Percentiles rank a stretch among this genome's conserved stretches.
Conservation (phyloP, 257 asterid species). For the Osmanthus fragrans region DNA sequence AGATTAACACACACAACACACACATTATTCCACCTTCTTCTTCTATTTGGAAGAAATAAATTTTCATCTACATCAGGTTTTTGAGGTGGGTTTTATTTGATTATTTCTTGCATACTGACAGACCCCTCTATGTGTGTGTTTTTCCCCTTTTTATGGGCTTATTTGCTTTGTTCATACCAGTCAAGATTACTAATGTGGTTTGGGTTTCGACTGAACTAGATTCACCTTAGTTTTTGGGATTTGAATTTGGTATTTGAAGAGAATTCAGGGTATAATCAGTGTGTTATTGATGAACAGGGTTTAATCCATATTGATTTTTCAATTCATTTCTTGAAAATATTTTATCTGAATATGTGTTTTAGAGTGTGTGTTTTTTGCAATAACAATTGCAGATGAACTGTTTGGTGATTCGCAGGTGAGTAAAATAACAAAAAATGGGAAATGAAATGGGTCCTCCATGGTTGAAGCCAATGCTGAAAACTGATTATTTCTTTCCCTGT, state of each 20-base stretch:
- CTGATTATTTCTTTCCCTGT: constrained; percentile 54
- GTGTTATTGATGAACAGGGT: neutral
- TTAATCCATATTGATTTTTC: neutral
- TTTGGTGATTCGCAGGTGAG: constrained; percentile 38
- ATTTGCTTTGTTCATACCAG: neutral
- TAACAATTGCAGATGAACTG: neutral
- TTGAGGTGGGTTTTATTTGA: constrained; percentile 12
- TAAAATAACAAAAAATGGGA: constrained; percentile 32
- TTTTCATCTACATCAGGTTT: neutral
- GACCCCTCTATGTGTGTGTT: neutral
- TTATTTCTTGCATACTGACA: neutral
- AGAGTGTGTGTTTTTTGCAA: neutral
- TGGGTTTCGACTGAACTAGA: constrained; percentile 11
- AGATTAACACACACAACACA: constrained; percentile 15
- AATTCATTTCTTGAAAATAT: neutral
- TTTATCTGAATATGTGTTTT: neutral
- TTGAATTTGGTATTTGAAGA: constrained; percentile 29
- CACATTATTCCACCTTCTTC: neutral
- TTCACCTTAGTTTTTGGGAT: constrained; percentile 29
- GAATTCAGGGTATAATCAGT: neutral
- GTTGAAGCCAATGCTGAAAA: constrained; percentile 60
- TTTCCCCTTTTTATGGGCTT: neutral
- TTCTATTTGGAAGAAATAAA: neutral
- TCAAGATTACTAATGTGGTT: constrained; percentile 15
- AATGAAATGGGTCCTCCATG: constrained; percentile 49